Percentiles rank a stretch among this genome's conserved stretches.
These are phyloP conservation scores for Talaromyces sp. DNA, from an alignment of 2,329 filamentous ascomycete species.

Conservation along the genomic window DNA sequence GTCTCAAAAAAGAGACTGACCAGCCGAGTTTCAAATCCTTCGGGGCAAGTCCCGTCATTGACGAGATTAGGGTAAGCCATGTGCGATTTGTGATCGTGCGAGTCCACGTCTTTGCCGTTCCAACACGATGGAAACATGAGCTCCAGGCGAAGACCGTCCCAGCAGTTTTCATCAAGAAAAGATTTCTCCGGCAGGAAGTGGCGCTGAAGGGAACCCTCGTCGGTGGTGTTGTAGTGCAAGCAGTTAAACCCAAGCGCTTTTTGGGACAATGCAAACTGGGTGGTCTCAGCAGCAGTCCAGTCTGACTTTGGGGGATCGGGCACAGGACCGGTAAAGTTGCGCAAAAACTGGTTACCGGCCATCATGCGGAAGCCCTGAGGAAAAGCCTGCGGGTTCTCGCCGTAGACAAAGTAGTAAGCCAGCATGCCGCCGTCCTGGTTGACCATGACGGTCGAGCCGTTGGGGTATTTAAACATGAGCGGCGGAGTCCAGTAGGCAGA, in stretches of 20 bases:
- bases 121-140: conserved; percentile 87
- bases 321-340: conserved; percentile 65
- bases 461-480: conserved; percentile 69
- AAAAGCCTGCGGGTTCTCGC: conserved; percentile 63
- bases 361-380: conserved; percentile 76
- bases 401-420: conserved; percentile 82
- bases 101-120: conserved; percentile 62
- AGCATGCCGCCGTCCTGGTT: conserved; percentile 76
- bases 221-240: conserved; percentile 64
- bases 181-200: conserved; percentile 75
- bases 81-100: conserved; percentile 55
- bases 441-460: conserved; percentile 64
- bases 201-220: conserved; percentile 72
- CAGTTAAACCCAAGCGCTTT: conserved; percentile 94
- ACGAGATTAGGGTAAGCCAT: conserved; percentile 74
- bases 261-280: conserved; percentile 66
- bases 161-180: conserved; percentile 74
- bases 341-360: conserved; percentile 63
- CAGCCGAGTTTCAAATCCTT: conserved; percentile 61
- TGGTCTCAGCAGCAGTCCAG: conserved; percentile 62
- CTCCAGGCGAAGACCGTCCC: conserved; percentile 75
- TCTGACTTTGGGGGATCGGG: conserved; percentile 63
- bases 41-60: conserved; percentile 70
- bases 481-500: conserved; percentile 84
- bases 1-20: conserved; percentile 79